Evolutionary conservation across 1,284 basidiomycete genomes (phyloP).

Genomic region (Leucoagaricus sp.): DNA sequence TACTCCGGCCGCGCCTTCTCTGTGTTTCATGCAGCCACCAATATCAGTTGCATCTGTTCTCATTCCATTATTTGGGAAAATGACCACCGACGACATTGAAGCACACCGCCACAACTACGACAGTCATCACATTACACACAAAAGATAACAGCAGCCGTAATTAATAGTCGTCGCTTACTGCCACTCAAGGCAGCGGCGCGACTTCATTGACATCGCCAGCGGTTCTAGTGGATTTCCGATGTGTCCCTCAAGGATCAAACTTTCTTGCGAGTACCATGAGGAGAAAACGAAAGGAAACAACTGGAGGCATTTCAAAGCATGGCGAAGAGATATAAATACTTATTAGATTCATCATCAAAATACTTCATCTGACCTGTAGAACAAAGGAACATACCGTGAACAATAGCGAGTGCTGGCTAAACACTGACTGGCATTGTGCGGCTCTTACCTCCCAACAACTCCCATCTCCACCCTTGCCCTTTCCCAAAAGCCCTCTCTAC

Average conservation of each 20-base stretch:
- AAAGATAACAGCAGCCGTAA: too few relatives aligned
- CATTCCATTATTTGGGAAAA: background rate
- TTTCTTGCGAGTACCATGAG: too few relatives aligned
- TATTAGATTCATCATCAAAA: conserved; percentile 6
- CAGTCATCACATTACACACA: too few relatives aligned
- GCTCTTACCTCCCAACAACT: background rate
- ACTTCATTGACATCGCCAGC: too few relatives aligned
- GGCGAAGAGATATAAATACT: background rate
- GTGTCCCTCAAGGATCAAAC: too few relatives aligned
- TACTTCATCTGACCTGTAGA: background rate
- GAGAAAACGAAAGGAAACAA: too few relatives aligned
- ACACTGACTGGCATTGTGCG: background rate
- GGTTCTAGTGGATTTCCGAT: too few relatives aligned
- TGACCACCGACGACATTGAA: background rate
- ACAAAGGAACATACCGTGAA: conserved; percentile 1
- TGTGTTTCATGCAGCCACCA: background rate
- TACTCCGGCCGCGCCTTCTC: background rate
- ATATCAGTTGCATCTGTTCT: background rate
- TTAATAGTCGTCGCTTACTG: too few relatives aligned
- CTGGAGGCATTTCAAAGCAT: too few relatives aligned
- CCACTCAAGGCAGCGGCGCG: too few relatives aligned
- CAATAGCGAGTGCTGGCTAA: background rate
- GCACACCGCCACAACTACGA: background rate
- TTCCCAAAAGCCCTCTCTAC: background rate
- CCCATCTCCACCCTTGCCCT: background rate